phyloP scores from a whole-genome alignment of 2,329 filamentous ascomycete genomes.

The Cladophialophora bantiana region DNA sequence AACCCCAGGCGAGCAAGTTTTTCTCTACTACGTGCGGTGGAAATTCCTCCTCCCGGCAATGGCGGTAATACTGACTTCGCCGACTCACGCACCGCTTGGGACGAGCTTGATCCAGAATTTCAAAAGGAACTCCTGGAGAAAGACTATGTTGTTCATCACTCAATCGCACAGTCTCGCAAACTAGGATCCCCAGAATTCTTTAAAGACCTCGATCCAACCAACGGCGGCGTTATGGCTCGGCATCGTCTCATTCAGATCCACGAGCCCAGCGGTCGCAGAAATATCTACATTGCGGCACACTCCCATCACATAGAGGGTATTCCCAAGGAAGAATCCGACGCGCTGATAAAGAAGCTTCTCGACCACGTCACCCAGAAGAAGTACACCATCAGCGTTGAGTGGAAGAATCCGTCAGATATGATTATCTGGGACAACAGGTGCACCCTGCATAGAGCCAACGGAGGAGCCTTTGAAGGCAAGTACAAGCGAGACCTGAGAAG shows the following conservation, averaged over 20 bases:
- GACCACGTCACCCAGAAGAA: constrained; percentile 57
- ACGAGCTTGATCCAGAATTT: constrained; percentile 51
- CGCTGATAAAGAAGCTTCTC: constrained; percentile 48
- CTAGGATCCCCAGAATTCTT: constrained; percentile 55
- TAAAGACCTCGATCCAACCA: constrained; percentile 52
- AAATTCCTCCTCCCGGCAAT: constrained; percentile 56
- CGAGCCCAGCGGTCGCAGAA: constrained; percentile 59
- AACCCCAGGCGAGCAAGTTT: constrained; percentile 62
- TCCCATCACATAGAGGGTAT: constrained; percentile 60
- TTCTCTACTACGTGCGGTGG: constrained; percentile 60
- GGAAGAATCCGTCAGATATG: constrained; percentile 59
- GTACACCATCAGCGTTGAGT: constrained; percentile 56
- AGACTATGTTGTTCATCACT: constrained; percentile 58
- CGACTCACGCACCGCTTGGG: constrained; percentile 61
- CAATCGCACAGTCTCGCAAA: constrained; percentile 61
- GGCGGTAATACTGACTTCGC: constrained; percentile 63
- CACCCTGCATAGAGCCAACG: constrained; percentile 61
- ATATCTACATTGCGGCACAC: constrained; percentile 62
- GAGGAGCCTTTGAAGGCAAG: constrained; percentile 57
- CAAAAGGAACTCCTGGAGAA: constrained; percentile 48
- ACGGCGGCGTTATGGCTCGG: constrained; percentile 49
- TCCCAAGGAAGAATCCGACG: constrained; percentile 45
- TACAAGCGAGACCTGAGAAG: constrained; percentile 62
- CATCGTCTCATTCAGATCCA: constrained; percentile 62
- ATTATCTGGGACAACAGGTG: constrained; percentile 67